phyloP scores from a whole-genome alignment of 2,329 filamentous ascomycete species.

The Colletotrichum eremochloae region DNA sequence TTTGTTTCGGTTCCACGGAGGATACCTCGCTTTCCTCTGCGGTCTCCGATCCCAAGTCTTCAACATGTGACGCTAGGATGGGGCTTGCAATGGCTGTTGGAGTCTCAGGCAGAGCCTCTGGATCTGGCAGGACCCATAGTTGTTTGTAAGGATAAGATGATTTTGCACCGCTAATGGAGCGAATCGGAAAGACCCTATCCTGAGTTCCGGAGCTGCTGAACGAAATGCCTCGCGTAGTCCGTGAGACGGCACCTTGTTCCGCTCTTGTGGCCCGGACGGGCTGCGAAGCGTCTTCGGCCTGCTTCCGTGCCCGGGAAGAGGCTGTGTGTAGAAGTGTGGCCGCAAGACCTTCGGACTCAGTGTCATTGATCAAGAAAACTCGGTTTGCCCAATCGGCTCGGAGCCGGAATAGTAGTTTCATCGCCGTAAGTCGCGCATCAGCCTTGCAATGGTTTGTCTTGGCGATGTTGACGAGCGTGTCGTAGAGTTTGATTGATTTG shows the following conservation, averaged over 20 bases:
- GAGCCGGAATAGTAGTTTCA: constrained; percentile 85
- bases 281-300: constrained; percentile 65
- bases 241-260: constrained; percentile 57
- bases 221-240: constrained; percentile 65
- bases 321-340: constrained; percentile 77
- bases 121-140: constrained; percentile 71
- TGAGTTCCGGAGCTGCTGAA: constrained; percentile 61
- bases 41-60: constrained; percentile 42
- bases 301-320: constrained; percentile 63
- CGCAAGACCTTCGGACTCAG: constrained; percentile 81
- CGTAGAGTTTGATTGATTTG: constrained; percentile 75
- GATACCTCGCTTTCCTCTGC: constrained; percentile 27
- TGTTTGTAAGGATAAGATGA: constrained; percentile 59
- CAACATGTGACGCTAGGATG: constrained; percentile 61
- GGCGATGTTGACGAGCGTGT: constrained; percentile 74
- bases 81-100: constrained; percentile 63
- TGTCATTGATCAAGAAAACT: constrained; percentile 77
- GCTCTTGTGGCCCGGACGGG: constrained; percentile 58
- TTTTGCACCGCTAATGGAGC: constrained; percentile 59
- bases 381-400: constrained; percentile 85
- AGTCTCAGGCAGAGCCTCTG: constrained; percentile 65
- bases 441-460: constrained; percentile 71
- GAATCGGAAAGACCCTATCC: constrained; percentile 57
- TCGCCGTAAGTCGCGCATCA: constrained; percentile 78
- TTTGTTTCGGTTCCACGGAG: constrained; percentile 49